phyloP scores from a whole-genome alignment of 805 yeast genomes.

The Lipomyces sp. region DNA sequence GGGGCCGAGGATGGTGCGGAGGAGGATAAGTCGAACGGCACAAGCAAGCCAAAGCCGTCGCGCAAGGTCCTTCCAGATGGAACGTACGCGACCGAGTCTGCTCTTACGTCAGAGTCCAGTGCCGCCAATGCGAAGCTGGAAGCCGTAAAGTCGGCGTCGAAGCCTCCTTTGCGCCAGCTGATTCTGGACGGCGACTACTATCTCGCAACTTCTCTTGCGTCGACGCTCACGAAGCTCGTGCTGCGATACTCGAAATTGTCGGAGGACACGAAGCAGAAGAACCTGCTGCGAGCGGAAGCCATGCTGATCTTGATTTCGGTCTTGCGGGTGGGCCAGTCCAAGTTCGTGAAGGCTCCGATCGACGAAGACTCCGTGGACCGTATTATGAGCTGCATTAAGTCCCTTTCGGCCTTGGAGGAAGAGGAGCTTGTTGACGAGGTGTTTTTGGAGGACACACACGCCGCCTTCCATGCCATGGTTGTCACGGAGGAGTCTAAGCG shows the following conservation, averaged over 20 bases:
- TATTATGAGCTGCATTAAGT: constrained; percentile 79
- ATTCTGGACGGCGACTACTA: constrained; percentile 87
- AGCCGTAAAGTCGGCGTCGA: constrained; percentile 40
- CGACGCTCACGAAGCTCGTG: constrained; percentile 83
- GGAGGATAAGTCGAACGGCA: constrained; percentile 37
- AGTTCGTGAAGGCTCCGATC: constrained; percentile 64
- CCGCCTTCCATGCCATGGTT: constrained; percentile 74
- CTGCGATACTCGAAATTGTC: constrained; percentile 65
- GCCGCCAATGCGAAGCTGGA: constrained; percentile 39
- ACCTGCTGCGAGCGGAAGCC: constrained; percentile 93
- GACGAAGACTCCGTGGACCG: constrained; percentile 98
- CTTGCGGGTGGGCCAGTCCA: constrained; percentile 78
- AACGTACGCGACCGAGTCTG: constrained; percentile 93
- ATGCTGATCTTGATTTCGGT: constrained; percentile 88
- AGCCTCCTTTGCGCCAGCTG: constrained; percentile 74
- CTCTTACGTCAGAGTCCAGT: constrained; percentile 47
- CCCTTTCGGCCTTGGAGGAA: constrained; percentile 60
- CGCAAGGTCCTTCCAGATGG: constrained; percentile 97
- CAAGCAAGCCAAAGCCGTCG: constrained; percentile 44
- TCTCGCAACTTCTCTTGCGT: constrained; percentile 80
- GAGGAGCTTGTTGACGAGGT: constrained; percentile 53
- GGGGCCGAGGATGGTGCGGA: constrained; percentile 37
- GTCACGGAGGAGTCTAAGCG: constrained; percentile 56
- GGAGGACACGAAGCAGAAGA: constrained; percentile 51
- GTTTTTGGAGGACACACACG: constrained; percentile 82